phyloP scores from a whole-genome alignment of 192 early-diverging fungal genomes.

The Piromyces finnis region DNA sequence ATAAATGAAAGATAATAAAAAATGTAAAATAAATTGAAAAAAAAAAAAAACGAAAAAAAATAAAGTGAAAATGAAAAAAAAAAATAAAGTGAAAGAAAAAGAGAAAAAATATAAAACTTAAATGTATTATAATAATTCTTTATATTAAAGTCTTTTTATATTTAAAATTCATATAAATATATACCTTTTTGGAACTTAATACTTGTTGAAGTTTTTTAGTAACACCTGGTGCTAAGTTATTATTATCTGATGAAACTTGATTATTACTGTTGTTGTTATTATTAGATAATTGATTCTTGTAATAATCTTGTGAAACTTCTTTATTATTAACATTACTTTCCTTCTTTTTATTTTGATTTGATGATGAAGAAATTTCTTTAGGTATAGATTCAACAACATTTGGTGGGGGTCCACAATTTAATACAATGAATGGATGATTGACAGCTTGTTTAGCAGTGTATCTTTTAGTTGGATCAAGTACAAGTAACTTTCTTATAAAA shows the following conservation, averaged over 20 bases:
- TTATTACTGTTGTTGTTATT: too few species aligned
- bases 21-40: too few species aligned
- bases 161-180: neutral
- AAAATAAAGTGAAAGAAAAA: too few species aligned
- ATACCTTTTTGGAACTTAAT: neutral
- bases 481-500: conserved; percentile 50
- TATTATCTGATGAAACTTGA: too few species aligned
- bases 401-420: neutral
- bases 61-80: too few species aligned
- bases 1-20: too few species aligned
- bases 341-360: neutral
- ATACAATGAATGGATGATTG: conserved; percentile 30
- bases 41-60: too few species aligned
- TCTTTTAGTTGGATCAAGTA: conserved; percentile 37
- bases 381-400: neutral
- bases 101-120: too few species aligned
- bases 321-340: neutral
- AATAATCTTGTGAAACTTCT: neutral
- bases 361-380: neutral
- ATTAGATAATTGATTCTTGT: neutral
- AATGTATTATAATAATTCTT: too few species aligned
- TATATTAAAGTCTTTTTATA: too few species aligned
- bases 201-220: neutral
- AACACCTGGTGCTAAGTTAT: neutral
- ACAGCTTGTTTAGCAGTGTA: conserved; percentile 59